phyloP scores from a whole-genome alignment of 306 rosid genomes.

The Boehmeria nivea region DNA sequence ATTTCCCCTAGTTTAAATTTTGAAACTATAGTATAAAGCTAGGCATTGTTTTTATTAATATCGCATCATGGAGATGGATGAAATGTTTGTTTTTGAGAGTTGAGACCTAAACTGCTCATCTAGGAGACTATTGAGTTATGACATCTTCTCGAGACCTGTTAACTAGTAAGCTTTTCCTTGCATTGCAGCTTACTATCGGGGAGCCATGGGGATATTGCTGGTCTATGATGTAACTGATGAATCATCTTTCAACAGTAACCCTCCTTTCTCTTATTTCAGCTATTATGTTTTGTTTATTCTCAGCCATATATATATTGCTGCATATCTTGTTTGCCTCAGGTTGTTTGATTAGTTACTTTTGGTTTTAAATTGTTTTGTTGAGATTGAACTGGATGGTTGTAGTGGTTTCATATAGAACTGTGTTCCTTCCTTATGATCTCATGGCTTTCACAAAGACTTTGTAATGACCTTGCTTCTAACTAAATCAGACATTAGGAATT shows the following conservation, averaged over 20 bases:
- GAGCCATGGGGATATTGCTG: constrained; percentile 96
- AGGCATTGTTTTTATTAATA: neutral
- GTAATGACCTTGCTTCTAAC: constrained; percentile 16
- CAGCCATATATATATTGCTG: neutral
- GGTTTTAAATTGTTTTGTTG: neutral
- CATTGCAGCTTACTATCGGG: constrained; percentile 83
- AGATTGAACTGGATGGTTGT: constrained; percentile 2
- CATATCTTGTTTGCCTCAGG: neutral
- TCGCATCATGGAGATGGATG: too few relatives aligned
- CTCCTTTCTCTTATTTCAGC: constrained; percentile 13
- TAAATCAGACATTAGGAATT: constrained; percentile 79
- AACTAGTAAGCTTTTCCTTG: neutral
- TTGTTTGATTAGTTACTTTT: neutral
- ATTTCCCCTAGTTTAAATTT: neutral
- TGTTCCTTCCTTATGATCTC: neutral
- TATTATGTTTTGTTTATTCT: neutral
- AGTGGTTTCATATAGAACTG: neutral
- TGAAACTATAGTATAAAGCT: neutral
- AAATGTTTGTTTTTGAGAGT: neutral
- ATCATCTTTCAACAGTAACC: constrained; percentile 88
- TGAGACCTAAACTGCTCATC: neutral
- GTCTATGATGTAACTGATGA: constrained; percentile 94
- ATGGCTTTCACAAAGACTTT: constrained; percentile 11
- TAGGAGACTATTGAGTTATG: neutral
- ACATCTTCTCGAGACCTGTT: neutral